Evolutionary conservation across 2,329 filamentous ascomycete species (phyloP).

Genomic region (Arthrocladium fulminans): DNA sequence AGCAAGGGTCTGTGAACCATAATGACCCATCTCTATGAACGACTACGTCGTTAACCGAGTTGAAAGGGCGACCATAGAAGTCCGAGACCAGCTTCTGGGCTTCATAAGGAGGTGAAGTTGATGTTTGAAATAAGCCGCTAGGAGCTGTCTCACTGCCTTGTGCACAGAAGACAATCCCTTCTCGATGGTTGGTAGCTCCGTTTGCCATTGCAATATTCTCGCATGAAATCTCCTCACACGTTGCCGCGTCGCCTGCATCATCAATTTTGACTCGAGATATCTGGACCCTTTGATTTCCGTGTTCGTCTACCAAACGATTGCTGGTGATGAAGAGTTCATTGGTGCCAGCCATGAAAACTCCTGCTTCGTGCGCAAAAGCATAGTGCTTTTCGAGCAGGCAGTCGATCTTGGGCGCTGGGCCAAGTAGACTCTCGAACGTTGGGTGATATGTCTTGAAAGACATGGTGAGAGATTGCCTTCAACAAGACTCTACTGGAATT

Average conservation of each 20-base stretch:
- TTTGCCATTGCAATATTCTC: slow-evolving; percentile 8
- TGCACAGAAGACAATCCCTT: slow-evolving; percentile 6
- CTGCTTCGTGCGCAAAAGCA: slow-evolving; percentile 44
- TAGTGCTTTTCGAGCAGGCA: slow-evolving; percentile 34
- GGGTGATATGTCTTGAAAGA: slow-evolving; percentile 2
- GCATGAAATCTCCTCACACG: slow-evolving; percentile 1
- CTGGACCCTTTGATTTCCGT: slow-evolving; percentile 20
- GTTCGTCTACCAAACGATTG: slow-evolving; percentile 25
- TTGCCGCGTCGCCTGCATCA: neutral
- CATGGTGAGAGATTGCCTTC: too few relatives aligned
- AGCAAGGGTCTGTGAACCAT: slow-evolving; percentile 34
- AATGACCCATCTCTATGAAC: slow-evolving; percentile 28
- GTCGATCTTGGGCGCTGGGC: slow-evolving; percentile 29
- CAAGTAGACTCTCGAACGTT: slow-evolving; percentile 13
- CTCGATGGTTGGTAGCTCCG: slow-evolving; percentile 16
- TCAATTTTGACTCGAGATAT: slow-evolving; percentile 19
- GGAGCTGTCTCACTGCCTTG: slow-evolving; percentile 7
- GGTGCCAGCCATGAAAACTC: slow-evolving; percentile 28
- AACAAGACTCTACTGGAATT: too few relatives aligned
- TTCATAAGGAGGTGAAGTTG: slow-evolving; percentile 35
- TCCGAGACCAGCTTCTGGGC: neutral
- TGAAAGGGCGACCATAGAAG: slow-evolving; percentile 25
- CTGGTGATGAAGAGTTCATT: slow-evolving; percentile 33
- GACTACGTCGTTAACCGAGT: slow-evolving; percentile 33
- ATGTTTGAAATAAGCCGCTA: slow-evolving; percentile 15